phyloP scores from a whole-genome alignment of 805 yeast genomes.

The Starmerella sirachaensis region DNA sequence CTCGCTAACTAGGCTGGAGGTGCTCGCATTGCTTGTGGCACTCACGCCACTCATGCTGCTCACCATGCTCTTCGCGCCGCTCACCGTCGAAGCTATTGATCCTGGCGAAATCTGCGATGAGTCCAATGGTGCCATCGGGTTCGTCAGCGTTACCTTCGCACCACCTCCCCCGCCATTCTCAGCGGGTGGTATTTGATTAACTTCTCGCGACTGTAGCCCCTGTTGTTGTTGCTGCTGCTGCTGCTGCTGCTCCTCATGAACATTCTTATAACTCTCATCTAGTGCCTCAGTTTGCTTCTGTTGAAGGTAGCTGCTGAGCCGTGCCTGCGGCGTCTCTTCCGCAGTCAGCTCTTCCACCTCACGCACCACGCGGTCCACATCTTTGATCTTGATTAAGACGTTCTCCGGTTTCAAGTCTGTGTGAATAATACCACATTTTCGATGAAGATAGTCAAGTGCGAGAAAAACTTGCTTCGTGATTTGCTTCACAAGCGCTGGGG shows the following conservation, averaged over 20 bases:
- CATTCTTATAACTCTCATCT: too few relatives aligned
- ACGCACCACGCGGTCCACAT: slow-evolving; percentile 64
- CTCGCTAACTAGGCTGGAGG: background rate
- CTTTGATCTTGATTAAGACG: slow-evolving; percentile 68
- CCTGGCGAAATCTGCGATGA: too few relatives aligned
- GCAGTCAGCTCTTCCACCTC: slow-evolving; percentile 45
- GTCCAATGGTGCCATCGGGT: too few relatives aligned
- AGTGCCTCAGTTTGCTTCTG: too few relatives aligned
- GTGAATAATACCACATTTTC: slow-evolving; percentile 62
- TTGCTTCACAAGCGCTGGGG: slow-evolving; percentile 62
- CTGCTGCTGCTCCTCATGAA: background rate
- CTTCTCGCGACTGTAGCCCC: slow-evolving; percentile 23
- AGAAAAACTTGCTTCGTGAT: slow-evolving; percentile 66
- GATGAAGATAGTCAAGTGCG: slow-evolving; percentile 60
- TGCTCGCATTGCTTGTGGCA: background rate
- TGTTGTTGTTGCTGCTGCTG: slow-evolving; percentile 1
- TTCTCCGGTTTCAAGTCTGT: slow-evolving; percentile 68
- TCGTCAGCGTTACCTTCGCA: too few relatives aligned
- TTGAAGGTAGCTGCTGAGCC: slow-evolving; percentile 17
- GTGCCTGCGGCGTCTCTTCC: slow-evolving; percentile 34
- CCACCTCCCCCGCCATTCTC: too few relatives aligned
- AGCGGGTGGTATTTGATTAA: background rate
- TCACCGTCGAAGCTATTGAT: too few relatives aligned
- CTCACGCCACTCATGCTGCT: background rate
- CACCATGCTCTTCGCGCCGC: too few relatives aligned